A percentile compares a stretch with the other conserved stretches of the same genome.
Conservation (phyloP, 306 rosid genomes). For the Prunus kanzakura region DNA sequence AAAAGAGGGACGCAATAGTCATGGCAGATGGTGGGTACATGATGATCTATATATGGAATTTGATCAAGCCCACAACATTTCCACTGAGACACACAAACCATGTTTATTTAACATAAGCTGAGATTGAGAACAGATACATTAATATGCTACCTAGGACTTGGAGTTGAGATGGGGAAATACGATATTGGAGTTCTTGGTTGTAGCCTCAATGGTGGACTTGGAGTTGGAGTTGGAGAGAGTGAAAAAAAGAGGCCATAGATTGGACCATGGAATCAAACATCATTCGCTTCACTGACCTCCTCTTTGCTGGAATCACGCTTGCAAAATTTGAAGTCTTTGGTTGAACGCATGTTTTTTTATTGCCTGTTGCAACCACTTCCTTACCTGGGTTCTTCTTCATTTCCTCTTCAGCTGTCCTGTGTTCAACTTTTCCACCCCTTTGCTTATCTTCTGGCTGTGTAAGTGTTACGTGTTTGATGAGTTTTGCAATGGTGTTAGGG, state of each 20-base stretch:
- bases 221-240: not conserved
- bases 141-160: not conserved
- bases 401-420: too few relatives aligned
- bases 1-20: too few relatives aligned
- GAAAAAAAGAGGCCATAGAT: not conserved
- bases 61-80: too few relatives aligned
- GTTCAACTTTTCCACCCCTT: not conserved
- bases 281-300: not conserved
- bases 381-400: not conserved
- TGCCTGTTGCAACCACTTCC: not conserved
- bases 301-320: constrained; percentile 1
- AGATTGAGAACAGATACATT: not conserved
- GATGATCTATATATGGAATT: too few relatives aligned
- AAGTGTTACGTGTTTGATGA: too few relatives aligned
- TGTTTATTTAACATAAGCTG: not conserved
- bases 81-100: too few relatives aligned
- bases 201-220: not conserved
- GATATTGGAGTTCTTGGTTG: not conserved
- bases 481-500: too few relatives aligned
- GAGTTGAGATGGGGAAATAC: not conserved
- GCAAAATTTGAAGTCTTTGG: not conserved
- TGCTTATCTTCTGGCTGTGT: not conserved
- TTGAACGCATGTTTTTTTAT: not conserved
- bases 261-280: not conserved
- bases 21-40: too few relatives aligned